Evolutionary conservation across 2,329 filamentous ascomycete species (phyloP).

Genomic region (Alternaria consortialis): DNA sequence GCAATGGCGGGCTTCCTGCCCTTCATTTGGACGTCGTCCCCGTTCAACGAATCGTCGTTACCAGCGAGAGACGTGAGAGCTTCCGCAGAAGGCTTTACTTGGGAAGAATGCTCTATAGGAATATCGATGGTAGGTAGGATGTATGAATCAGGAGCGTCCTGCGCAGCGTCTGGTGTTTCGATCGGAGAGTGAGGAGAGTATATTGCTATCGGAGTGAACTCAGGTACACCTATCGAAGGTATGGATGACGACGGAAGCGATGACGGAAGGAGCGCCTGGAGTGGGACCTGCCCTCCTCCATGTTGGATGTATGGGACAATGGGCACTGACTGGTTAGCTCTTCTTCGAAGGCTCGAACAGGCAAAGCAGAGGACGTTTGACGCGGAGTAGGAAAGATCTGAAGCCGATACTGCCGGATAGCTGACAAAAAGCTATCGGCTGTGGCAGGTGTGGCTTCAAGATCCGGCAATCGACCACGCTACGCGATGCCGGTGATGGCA

Average conservation of each 20-base stretch:
- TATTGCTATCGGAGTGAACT: constrained; percentile 35
- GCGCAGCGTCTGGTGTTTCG: constrained; percentile 33
- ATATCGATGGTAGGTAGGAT: constrained; percentile 41
- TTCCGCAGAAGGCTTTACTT: constrained; percentile 30
- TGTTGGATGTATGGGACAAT: constrained; percentile 47
- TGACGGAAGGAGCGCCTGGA: constrained; percentile 39
- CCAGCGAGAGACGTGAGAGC: constrained; percentile 26
- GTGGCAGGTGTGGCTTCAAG: constrained; percentile 1
- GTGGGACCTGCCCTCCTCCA: constrained; percentile 48
- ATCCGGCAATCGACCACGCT: constrained; percentile 16
- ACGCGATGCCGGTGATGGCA: constrained; percentile 9
- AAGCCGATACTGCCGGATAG: constrained; percentile 38
- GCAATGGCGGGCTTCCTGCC: constrained; percentile 46
- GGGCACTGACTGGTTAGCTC: constrained; percentile 48
- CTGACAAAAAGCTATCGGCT: constrained; percentile 7
- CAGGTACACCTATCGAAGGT: constrained; percentile 34
- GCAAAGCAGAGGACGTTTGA: constrained; percentile 14
- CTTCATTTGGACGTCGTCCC: constrained; percentile 46
- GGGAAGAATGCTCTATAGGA: constrained; percentile 34
- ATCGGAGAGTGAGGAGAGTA: constrained; percentile 25
- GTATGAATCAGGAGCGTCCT: constrained; percentile 35
- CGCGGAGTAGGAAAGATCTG: constrained; percentile 7
- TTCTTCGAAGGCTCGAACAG: constrained; percentile 19
- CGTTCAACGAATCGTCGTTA: constrained; percentile 22
- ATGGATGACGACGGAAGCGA: constrained; percentile 33